phyloP scores from a whole-genome alignment of 2,329 filamentous ascomycete species.

The Ceratocystis harringtonii region DNA sequence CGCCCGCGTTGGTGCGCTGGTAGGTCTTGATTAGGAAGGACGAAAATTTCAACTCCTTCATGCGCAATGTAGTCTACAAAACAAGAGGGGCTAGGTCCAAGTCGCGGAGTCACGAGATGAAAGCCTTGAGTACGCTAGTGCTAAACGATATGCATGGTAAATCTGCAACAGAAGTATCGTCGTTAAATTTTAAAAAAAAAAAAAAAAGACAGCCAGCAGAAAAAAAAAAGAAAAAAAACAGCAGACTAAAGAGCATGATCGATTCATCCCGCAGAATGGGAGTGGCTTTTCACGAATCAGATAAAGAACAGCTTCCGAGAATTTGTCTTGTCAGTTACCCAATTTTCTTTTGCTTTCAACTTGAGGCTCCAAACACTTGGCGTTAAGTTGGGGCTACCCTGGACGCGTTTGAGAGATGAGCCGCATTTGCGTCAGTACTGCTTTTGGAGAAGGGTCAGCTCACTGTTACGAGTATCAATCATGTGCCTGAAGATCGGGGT shows the following conservation, averaged over 20 bases:
- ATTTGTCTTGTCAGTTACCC: neutral
- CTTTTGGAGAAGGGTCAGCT: neutral
- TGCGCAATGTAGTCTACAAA: too few relatives aligned
- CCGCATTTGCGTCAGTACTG: neutral
- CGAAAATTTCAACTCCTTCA: too few relatives aligned
- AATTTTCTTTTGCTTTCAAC: neutral
- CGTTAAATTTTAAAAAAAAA: too few relatives aligned
- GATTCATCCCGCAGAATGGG: neutral
- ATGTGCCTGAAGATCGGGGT: too few relatives aligned
- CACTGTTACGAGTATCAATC: too few relatives aligned
- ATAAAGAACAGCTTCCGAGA: neutral
- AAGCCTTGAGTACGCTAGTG: neutral
- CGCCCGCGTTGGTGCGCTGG: conserved; percentile 10
- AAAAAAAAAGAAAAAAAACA: too few relatives aligned
- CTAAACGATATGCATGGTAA: neutral
- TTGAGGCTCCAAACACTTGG: conserved; percentile 4
- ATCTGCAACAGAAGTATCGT: too few relatives aligned
- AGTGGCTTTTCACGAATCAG: neutral
- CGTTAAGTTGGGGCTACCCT: neutral
- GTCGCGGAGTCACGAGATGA: neutral
- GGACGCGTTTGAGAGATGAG: neutral
- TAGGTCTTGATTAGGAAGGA: too few relatives aligned
- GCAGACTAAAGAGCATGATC: too few relatives aligned
- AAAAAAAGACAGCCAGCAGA: too few relatives aligned
- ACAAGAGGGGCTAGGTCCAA: neutral